Base-by-base conservation (phyloP, 495 filamentous ascomycete species). In the Penicillium herquei region DNA sequence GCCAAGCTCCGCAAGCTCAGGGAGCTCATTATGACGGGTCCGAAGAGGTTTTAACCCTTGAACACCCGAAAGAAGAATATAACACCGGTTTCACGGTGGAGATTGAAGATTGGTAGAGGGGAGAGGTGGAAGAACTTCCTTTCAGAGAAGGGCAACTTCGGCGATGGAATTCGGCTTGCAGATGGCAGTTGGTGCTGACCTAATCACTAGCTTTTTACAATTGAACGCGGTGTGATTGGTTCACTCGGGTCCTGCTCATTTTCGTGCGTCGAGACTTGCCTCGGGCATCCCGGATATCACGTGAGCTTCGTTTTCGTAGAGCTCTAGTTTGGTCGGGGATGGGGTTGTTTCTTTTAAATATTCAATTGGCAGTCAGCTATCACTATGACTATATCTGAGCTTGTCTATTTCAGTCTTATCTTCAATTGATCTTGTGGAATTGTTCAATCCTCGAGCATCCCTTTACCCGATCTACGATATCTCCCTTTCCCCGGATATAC, bases 1-100 rank as follows among this genome's bases (percentile, higher is more conserved):
- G 77, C 75, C 56, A 85, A 66, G 71, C 80, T 86, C 78, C 81
- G 81, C 68, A 84, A 70, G 67, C 77, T 75, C 58, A 81, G 59
- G 52, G 80, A 82, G 72, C 78, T 81, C 84, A 85, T 85, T 56
- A 67, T 77, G 72, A 56, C 66, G 66, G 64, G 67, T 72, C 56
- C 67, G 57, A 65, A 67, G 60, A 66, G 59, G 58, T 54, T 55
- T 52, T 48, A 55, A 57, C 66, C 60, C 48, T 69, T 63, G 70
- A 59, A 61, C 57, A 69, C 55, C 62, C 70, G 51, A 54, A 59
- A 62, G 45, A 52, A 47, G 39, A 37, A 60, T 51, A 55, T 37
- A 39, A 56, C 59, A 69, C 57, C 59, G 59, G 49, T 37, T 61
- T 16, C 55, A 53, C 58, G 62, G 59, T 58, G 59, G 40, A 18